These are phyloP conservation scores for Paecilomyces sp. DNA, from an alignment of 2,329 filamentous ascomycete species.

Conservation along the genomic window DNA sequence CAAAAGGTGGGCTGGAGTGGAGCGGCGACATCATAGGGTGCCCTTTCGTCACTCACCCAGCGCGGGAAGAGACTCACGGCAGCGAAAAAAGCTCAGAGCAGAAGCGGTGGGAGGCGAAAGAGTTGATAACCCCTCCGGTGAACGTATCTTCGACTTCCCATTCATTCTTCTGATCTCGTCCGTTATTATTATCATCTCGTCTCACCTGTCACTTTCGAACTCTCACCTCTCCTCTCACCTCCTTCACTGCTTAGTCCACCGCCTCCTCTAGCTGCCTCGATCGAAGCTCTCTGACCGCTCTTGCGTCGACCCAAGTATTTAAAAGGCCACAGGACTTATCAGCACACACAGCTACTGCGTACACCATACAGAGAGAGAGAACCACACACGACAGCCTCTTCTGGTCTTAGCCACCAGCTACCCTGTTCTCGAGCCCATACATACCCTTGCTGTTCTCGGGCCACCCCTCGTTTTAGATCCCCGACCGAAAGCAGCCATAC, in stretches of 20 bases:
- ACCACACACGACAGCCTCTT: not conserved
- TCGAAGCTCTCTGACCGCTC: not conserved
- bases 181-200: no score
- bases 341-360: not conserved
- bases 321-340: not conserved
- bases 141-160: not conserved
- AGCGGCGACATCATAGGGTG: not conserved
- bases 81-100: not conserved
- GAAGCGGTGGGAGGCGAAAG: not conserved
- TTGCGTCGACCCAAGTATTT: not conserved
- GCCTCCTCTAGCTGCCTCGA: not conserved
- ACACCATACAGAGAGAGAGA: not conserved
- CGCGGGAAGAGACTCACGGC: not conserved
- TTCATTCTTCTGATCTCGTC: no score
- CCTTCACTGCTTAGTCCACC: not conserved
- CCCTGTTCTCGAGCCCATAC: not conserved
- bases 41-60: not conserved
- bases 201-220: not conserved
- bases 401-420: not conserved
- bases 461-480: not conserved
- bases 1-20: not conserved
- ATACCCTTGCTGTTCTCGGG: not conserved
- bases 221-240: not conserved
- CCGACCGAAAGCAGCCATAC: constrained; percentile 6
- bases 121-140: not conserved